These are phyloP conservation scores for Pseudogymnoascus sp. DNA, from an alignment of 2,329 filamentous ascomycete species.

Conservation along the genomic window DNA sequence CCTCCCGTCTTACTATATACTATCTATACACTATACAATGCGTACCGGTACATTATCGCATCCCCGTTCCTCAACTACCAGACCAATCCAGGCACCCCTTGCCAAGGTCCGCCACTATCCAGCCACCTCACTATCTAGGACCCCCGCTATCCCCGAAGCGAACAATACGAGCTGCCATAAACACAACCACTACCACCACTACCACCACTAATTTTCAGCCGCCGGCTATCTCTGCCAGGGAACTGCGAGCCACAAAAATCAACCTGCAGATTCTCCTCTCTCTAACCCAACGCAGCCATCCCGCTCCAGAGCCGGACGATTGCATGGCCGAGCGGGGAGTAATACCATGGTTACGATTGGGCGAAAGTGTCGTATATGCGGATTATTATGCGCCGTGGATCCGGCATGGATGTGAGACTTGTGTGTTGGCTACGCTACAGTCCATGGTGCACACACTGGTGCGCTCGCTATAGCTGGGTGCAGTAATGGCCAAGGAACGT, in stretches of 20 bases:
- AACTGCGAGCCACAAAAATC: background rate
- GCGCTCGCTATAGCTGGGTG: background rate
- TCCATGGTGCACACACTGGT: too few relatives aligned
- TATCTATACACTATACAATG: background rate
- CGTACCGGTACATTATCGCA: background rate
- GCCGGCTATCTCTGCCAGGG: background rate
- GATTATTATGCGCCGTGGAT: background rate
- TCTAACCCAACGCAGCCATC: slow-evolving; percentile 1
- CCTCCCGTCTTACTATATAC: background rate
- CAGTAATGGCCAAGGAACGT: background rate
- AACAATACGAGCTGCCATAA: background rate
- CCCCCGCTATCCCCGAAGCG: background rate
- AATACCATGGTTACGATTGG: background rate
- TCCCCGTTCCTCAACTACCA: background rate
- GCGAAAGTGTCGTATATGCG: background rate
- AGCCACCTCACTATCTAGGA: background rate
- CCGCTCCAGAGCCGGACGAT: background rate
- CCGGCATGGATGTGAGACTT: background rate
- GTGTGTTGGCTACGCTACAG: background rate
- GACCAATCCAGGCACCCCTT: background rate
- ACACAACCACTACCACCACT: background rate
- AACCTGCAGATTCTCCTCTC: background rate
- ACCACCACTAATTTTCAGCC: background rate
- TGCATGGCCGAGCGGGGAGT: background rate
- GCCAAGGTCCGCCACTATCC: background rate